Percentiles rank a stretch among this genome's conserved stretches.
Evolutionary conservation across 2,329 filamentous ascomycete species (phyloP).

Genomic region (Fusarium anguioides): DNA sequence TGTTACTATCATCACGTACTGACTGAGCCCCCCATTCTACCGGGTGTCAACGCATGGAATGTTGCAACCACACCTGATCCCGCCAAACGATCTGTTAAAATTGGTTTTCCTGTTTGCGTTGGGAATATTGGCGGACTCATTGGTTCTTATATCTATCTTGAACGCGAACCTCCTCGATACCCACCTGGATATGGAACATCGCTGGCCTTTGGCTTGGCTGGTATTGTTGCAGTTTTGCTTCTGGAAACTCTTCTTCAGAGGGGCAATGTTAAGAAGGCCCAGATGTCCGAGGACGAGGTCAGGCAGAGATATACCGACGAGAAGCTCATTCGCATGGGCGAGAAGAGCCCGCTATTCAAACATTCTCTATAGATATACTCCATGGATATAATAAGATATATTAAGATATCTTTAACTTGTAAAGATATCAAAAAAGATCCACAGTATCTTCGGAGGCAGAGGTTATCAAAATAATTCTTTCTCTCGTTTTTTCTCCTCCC

Average conservation of each 20-base stretch:
- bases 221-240: slow-evolving; percentile 6
- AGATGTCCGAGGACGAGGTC: slow-evolving; percentile 3
- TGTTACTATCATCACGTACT: too few relatives aligned
- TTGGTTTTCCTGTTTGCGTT: slow-evolving; percentile 54
- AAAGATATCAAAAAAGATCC: too few relatives aligned
- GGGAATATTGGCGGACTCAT: slow-evolving; percentile 40
- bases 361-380: slow-evolving; percentile 9
- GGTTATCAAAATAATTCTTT: too few relatives aligned
- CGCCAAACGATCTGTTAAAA: slow-evolving; percentile 55
- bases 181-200: slow-evolving; percentile 16
- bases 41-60: slow-evolving; percentile 56
- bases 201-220: slow-evolving; percentile 11
- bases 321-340: slow-evolving; percentile 20
- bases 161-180: slow-evolving; percentile 11
- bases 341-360: slow-evolving; percentile 21
- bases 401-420: too few relatives aligned
- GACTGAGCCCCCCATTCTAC: slow-evolving; percentile 57
- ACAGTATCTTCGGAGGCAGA: too few relatives aligned
- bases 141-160: slow-evolving; percentile 20
- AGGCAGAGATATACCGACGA: slow-evolving; percentile 6
- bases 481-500: too few relatives aligned
- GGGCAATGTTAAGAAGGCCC: slow-evolving; percentile 15
- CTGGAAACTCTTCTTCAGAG: slow-evolving; percentile 7
- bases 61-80: slow-evolving; percentile 53
- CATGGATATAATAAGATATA: too few relatives aligned